These are phyloP conservation scores for Aspergillus niger DNA, from an alignment of 2,329 filamentous ascomycete genomes.

Conservation along the genomic window DNA sequence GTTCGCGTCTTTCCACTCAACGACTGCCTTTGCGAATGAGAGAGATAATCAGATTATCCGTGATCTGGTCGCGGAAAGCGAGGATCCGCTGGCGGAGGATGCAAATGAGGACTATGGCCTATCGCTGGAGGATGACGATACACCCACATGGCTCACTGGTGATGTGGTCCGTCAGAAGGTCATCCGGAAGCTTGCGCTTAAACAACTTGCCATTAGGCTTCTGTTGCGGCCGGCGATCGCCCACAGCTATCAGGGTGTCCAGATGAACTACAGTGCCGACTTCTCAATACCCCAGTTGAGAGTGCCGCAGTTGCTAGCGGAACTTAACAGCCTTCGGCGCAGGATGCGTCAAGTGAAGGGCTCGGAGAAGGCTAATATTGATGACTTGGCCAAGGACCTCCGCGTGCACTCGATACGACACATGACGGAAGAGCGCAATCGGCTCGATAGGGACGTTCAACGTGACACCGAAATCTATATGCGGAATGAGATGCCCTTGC, in stretches of 20 bases:
- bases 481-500: conserved; percentile 33
- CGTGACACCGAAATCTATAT: conserved; percentile 34
- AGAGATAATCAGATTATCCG: conserved; percentile 1
- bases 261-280: conserved; percentile 35
- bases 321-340: conserved; percentile 36
- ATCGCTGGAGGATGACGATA: conserved; percentile 22
- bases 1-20: conserved; percentile 9
- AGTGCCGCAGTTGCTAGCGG: conserved; percentile 34
- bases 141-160: conserved; percentile 31
- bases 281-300: conserved; percentile 32
- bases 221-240: conserved; percentile 43
- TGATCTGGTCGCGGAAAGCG: conserved; percentile 10
- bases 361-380: conserved; percentile 26
- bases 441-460: conserved; percentile 33
- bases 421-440: conserved; percentile 19
- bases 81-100: conserved; percentile 13
- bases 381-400: conserved; percentile 36
- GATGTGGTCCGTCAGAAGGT: conserved; percentile 38
- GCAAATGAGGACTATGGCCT: conserved; percentile 22
- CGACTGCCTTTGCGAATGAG: neutral
- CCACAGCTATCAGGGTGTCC: conserved; percentile 40
- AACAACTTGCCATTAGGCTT: conserved; percentile 42
- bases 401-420: conserved; percentile 22
- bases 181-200: conserved; percentile 42
- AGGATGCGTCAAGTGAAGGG: conserved; percentile 36